phyloP scores from a whole-genome alignment of 768 basidiomycete species.

The Rubroboletus satanas region DNA sequence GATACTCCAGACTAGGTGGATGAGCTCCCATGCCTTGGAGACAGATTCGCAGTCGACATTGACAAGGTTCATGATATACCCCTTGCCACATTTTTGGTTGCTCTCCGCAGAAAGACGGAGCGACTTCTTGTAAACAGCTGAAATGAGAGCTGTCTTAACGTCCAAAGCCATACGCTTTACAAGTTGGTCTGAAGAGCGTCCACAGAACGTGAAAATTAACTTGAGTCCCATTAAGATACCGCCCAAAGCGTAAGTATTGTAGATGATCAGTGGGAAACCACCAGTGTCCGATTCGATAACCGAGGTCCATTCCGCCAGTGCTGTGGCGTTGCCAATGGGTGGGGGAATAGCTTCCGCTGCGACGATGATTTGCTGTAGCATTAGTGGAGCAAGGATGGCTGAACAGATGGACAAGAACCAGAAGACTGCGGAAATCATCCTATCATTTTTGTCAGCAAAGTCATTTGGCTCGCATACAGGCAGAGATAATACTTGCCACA shows the following conservation, averaged over 20 bases:
- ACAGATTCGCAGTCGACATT: conserved; percentile 30
- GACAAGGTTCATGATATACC: conserved; percentile 29
- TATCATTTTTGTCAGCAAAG: conserved; percentile 4
- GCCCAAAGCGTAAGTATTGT: conserved; percentile 24
- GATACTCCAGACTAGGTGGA: conserved; percentile 28
- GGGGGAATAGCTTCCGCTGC: conserved; percentile 16
- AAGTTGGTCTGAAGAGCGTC: conserved; percentile 28
- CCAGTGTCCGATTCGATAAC: conserved; percentile 23
- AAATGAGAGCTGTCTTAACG: conserved; percentile 29
- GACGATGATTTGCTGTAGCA: conserved; percentile 30
- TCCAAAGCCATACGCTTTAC: conserved; percentile 29
- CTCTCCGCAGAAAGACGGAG: conserved; percentile 26
- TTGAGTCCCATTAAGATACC: conserved; percentile 26
- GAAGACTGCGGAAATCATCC: conserved; percentile 26
- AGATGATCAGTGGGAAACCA: conserved; percentile 27
- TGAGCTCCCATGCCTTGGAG: conserved; percentile 28
- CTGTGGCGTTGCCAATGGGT: conserved; percentile 19
- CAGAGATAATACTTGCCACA: conserved; percentile 13
- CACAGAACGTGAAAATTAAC: conserved; percentile 22
- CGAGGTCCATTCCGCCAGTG: conserved; percentile 18
- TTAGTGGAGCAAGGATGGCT: conserved; percentile 20
- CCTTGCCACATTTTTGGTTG: conserved; percentile 26
- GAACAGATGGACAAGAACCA: conserved; percentile 27
- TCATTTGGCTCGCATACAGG: background rate
- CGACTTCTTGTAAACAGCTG: conserved; percentile 31